A percentile compares a stretch with the other conserved stretches of the same genome.
phyloP scores from a whole-genome alignment of 805 yeast species.

The Cyberlindnera suaveolens region DNA sequence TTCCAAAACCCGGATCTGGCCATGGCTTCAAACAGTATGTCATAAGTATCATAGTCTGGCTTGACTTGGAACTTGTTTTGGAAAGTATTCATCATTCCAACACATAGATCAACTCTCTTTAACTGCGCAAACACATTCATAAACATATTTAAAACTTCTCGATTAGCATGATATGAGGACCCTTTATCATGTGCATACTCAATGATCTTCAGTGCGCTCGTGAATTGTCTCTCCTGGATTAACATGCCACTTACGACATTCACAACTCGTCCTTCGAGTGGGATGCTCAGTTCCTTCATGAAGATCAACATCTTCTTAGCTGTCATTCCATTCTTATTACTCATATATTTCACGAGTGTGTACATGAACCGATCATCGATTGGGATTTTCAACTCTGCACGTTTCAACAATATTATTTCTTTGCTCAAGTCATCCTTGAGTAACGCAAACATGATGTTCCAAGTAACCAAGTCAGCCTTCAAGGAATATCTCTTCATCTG shows the following conservation, averaged over 20 bases:
- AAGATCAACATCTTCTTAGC: constrained; percentile 10
- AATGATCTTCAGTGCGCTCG: constrained; percentile 26
- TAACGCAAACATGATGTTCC: constrained; percentile 29
- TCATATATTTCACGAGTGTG: constrained; percentile 21
- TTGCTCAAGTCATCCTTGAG: constrained; percentile 30
- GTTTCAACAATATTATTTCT: constrained; percentile 25
- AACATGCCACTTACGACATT: constrained; percentile 23
- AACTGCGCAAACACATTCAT: constrained; percentile 24
- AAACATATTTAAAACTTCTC: constrained; percentile 24
- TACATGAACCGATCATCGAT: constrained; percentile 24
- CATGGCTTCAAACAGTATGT: constrained; percentile 28
- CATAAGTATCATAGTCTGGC: constrained; percentile 29
- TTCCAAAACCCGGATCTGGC: constrained; percentile 28
- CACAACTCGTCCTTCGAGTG: constrained; percentile 21
- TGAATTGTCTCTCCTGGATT: constrained; percentile 23
- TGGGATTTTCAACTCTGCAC: constrained; percentile 27
- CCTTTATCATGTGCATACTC: constrained; percentile 4
- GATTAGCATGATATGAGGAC: constrained; percentile 9
- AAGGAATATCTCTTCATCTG: constrained; percentile 26
- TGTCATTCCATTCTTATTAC: constrained; percentile 8
- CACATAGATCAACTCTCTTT: constrained; percentile 31
- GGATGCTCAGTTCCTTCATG: constrained; percentile 15
- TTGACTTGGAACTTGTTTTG: constrained; percentile 18
- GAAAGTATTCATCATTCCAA: constrained; percentile 29
- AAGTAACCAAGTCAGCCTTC: constrained; percentile 31